These are phyloP conservation scores for Podila epicladia DNA, from an alignment of 192 early-diverging fungal species.

Conservation along the genomic window DNA sequence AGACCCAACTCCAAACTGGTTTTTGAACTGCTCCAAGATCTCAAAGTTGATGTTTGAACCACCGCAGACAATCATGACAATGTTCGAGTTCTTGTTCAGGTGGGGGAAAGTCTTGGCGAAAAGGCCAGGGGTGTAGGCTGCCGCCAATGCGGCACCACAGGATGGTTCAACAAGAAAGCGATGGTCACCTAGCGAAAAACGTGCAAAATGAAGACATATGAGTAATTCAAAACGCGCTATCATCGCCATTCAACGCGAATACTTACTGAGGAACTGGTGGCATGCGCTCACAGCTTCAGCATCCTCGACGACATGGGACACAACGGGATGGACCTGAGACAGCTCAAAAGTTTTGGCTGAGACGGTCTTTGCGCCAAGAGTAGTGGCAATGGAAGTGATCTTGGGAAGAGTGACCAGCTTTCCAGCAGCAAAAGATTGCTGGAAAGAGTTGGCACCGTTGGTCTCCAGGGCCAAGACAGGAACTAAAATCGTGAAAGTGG, in stretches of 20 bases:
- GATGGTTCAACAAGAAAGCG: conserved; percentile 70
- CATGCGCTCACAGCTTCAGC: conserved; percentile 64
- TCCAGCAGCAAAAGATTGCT: conserved; percentile 66
- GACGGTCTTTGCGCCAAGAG: conserved; percentile 52
- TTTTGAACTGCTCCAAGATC: conserved; percentile 63
- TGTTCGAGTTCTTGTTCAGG: conserved; percentile 60
- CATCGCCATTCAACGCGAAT: background rate
- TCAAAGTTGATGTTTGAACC: conserved; percentile 73
- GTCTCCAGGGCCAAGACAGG: conserved; percentile 81
- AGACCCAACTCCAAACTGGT: conserved; percentile 50
- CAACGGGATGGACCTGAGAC: conserved; percentile 60
- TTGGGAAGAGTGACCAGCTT: conserved; percentile 53
- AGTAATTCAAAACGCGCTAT: background rate
- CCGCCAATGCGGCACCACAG: conserved; percentile 68
- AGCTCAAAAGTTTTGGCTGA: conserved; percentile 58
- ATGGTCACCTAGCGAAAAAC: conserved; percentile 60
- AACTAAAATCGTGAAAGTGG: conserved; percentile 32
- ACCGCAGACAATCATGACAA: conserved; percentile 77
- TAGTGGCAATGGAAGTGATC: conserved; percentile 59
- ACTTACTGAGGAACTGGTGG: conserved; percentile 63
- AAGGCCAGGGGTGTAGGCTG: conserved; percentile 66
- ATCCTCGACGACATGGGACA: conserved; percentile 67
- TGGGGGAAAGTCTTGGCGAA: conserved; percentile 70
- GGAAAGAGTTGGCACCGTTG: conserved; percentile 77
- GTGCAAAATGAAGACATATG: conserved; percentile 13